A percentile compares a stretch with the other conserved stretches of the same genome.
Evolutionary conservation across 176 grass and related monocot genomes (phyloP).

Genomic region (Aechmea fasciata): DNA sequence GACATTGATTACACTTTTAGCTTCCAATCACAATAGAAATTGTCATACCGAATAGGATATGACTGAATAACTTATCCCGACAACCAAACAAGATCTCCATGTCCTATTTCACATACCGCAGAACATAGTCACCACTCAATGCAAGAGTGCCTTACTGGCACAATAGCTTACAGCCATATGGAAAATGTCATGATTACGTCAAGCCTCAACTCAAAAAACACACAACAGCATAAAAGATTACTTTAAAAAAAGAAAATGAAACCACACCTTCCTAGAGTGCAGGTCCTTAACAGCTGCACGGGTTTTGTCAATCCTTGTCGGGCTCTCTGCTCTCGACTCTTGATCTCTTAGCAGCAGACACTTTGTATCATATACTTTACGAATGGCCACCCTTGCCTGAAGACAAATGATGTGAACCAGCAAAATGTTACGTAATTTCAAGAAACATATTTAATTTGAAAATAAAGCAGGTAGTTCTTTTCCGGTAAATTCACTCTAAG

Average conservation of each 20-base stretch:
- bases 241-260: slow-evolving; percentile 2
- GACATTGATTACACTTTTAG: too few relatives aligned
- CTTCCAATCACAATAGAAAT: too few relatives aligned
- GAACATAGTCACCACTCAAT: too few relatives aligned
- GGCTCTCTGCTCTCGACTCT: slow-evolving; percentile 72
- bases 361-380: slow-evolving; percentile 75
- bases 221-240: neutral
- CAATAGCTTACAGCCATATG: too few relatives aligned
- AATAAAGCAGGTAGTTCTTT: neutral
- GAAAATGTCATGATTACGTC: too few relatives aligned
- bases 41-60: too few relatives aligned
- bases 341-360: slow-evolving; percentile 64
- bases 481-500: neutral
- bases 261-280: slow-evolving; percentile 81
- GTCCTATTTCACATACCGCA: too few relatives aligned
- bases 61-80: too few relatives aligned
- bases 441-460: too few relatives aligned
- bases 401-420: neutral
- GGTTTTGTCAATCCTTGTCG: slow-evolving; percentile 68
- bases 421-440: too few relatives aligned
- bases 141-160: too few relatives aligned
- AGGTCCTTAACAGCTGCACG: slow-evolving; percentile 89
- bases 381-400: slow-evolving; percentile 74
- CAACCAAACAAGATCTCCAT: too few relatives aligned
- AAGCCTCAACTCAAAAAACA: neutral